Evolutionary conservation across 2,329 filamentous ascomycete genomes (phyloP).

Genomic region (Hyphodiscus sp.): DNA sequence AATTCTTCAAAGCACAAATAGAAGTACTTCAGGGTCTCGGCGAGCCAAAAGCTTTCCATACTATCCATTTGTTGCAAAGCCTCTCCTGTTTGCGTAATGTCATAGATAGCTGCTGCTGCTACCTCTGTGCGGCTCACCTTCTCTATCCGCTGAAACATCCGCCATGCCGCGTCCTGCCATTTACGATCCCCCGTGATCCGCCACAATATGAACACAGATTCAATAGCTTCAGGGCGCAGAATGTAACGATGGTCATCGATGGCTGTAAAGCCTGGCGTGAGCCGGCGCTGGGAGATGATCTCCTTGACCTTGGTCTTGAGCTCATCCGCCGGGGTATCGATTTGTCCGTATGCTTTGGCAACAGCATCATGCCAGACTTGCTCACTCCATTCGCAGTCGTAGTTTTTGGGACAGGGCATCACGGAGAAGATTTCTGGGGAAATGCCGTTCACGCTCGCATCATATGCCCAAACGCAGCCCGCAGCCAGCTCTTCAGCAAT

Average conservation of each 20-base stretch:
- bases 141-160: slow-evolving; percentile 42
- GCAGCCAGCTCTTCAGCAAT: slow-evolving; percentile 52
- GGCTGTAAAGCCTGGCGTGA: slow-evolving; percentile 19
- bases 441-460: slow-evolving; percentile 48
- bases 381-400: slow-evolving; percentile 25
- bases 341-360: neutral
- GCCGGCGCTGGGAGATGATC: slow-evolving; percentile 10
- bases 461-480: slow-evolving; percentile 58
- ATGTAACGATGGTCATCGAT: slow-evolving; percentile 38
- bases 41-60: slow-evolving; percentile 55
- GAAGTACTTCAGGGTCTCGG: slow-evolving; percentile 45
- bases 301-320: slow-evolving; percentile 1
- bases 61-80: slow-evolving; percentile 35
- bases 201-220: slow-evolving; percentile 58
- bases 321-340: neutral
- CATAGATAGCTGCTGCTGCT: slow-evolving; percentile 20
- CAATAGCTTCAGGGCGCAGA: slow-evolving; percentile 58
- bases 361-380: slow-evolving; percentile 44
- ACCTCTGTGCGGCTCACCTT: slow-evolving; percentile 36
- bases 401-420: slow-evolving; percentile 19
- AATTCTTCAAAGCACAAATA: slow-evolving; percentile 58
- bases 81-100: slow-evolving; percentile 36
- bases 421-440: slow-evolving; percentile 52
- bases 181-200: slow-evolving; percentile 26
- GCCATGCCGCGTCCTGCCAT: slow-evolving; percentile 40